Percentiles rank a stretch among this genome's conserved stretches.
phyloP scores from a whole-genome alignment of 2,329 filamentous ascomycete genomes.

The Pseudocercospora pini-densiflorae region DNA sequence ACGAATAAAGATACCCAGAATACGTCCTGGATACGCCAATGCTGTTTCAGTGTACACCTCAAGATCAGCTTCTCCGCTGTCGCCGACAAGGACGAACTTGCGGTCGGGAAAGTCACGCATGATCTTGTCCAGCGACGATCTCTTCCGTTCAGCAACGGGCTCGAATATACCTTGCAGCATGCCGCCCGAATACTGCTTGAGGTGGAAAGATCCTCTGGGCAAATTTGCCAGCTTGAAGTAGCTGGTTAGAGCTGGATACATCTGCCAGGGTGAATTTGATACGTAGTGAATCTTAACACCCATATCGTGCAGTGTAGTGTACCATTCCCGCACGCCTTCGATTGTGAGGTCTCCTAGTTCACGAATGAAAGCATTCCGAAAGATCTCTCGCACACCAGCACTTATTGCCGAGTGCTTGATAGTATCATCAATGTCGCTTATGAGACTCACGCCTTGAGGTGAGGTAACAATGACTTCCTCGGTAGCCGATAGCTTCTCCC shows the following conservation, averaged over 20 bases:
- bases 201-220: constrained; percentile 85
- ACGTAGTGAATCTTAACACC: constrained; percentile 94
- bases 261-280: constrained; percentile 99
- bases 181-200: constrained; percentile 88
- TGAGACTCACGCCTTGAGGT: constrained; percentile 81
- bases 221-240: constrained; percentile 82
- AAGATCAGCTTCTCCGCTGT: constrained; percentile 94
- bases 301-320: constrained; percentile 73
- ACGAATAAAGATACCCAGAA: constrained; percentile 89
- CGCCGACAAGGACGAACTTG: constrained; percentile 88
- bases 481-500: constrained; percentile 79
- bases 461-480: constrained; percentile 79
- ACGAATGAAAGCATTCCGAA: constrained; percentile 92
- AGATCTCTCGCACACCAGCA: constrained; percentile 87
- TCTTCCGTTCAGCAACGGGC: constrained; percentile 93
- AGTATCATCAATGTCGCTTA: constrained; percentile 97
- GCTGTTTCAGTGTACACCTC: constrained; percentile 98
- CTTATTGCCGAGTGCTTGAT: constrained; percentile 94
- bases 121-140: constrained; percentile 81
- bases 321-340: constrained; percentile 90
- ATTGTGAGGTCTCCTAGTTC: constrained; percentile 81
- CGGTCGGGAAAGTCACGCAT: constrained; percentile 87
- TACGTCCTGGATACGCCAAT: constrained; percentile 77
- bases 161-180: constrained; percentile 99
- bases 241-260: constrained; percentile 85